These are phyloP conservation scores for Platismatia glauca DNA, from an alignment of 495 filamentous ascomycete species.

Conservation along the genomic window DNA sequence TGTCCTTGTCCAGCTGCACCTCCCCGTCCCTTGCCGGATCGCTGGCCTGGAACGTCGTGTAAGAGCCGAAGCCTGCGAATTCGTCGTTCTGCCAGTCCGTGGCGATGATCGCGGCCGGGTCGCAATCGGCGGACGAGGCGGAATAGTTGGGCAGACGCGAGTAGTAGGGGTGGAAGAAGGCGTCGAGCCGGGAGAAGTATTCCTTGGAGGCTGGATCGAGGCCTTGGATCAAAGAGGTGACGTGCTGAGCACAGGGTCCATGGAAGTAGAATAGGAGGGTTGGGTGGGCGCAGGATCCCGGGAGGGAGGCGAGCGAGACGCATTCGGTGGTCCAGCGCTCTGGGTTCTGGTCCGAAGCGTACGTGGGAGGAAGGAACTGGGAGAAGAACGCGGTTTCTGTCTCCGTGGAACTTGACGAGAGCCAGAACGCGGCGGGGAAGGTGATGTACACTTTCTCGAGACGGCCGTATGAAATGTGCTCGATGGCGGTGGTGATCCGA, in stretches of 20 bases:
- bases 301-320: constrained; percentile 66
- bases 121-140: constrained; percentile 43
- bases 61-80: constrained; percentile 81
- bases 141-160: constrained; percentile 62
- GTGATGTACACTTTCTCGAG: constrained; percentile 90
- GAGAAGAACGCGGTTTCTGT: constrained; percentile 40
- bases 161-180: constrained; percentile 67
- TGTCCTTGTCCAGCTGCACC: constrained; percentile 44
- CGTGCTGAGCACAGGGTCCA: constrained; percentile 48
- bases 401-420: constrained; percentile 21
- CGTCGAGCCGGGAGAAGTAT: constrained; percentile 40
- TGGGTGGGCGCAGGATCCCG: constrained; percentile 54
- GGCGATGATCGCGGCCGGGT: constrained; percentile 52
- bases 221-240: constrained; percentile 37
- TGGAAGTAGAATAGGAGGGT: constrained; percentile 91
- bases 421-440: constrained; percentile 68
- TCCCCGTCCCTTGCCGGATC: constrained; percentile 50
- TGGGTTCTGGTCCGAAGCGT: constrained; percentile 52
- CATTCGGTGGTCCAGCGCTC: constrained; percentile 63
- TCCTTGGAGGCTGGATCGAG: constrained; percentile 25
- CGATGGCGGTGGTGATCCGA: constrained; percentile 61
- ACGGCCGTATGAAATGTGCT: constrained; percentile 71
- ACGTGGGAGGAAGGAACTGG: constrained; percentile 57
- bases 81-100: constrained; percentile 80
- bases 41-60: constrained; percentile 80